Evolutionary conservation across 2,329 filamentous ascomycete species (phyloP).

Genomic region (Pseudocercospora musae): DNA sequence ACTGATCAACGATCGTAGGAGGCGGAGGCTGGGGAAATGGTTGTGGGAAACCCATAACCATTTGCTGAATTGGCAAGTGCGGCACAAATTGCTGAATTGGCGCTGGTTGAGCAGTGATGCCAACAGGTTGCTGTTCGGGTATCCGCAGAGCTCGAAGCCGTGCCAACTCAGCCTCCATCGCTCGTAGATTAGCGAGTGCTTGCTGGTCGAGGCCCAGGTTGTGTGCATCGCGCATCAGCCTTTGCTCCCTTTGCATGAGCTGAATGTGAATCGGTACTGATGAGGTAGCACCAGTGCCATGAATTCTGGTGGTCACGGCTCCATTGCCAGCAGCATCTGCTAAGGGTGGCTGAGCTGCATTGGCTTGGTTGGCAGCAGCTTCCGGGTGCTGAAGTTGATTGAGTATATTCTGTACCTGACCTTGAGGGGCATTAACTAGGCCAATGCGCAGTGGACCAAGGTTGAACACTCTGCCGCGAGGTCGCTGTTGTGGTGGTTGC

Average conservation of each 20-base stretch:
- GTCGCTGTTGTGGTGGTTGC: slow-evolving; percentile 37
- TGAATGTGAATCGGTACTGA: slow-evolving; percentile 53
- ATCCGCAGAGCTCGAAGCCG: slow-evolving; percentile 53
- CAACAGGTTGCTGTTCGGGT: slow-evolving; percentile 23
- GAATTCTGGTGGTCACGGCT: slow-evolving; percentile 2
- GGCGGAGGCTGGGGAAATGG: neutral
- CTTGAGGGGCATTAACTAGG: slow-evolving; percentile 58
- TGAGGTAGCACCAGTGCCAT: slow-evolving; percentile 13
- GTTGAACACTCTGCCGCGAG: slow-evolving; percentile 55
- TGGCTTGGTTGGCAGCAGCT: slow-evolving; percentile 5
- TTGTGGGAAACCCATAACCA: slow-evolving; percentile 10
- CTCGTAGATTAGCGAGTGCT: slow-evolving; percentile 65
- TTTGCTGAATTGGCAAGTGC: slow-evolving; percentile 6
- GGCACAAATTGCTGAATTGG: slow-evolving; percentile 18
- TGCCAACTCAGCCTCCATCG: slow-evolving; percentile 64
- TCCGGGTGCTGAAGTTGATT: slow-evolving; percentile 31
- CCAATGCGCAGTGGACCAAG: slow-evolving; percentile 72
- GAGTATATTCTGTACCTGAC: slow-evolving; percentile 43
- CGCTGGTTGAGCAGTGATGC: neutral
- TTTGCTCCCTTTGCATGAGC: slow-evolving; percentile 64
- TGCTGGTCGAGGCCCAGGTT: slow-evolving; percentile 61
- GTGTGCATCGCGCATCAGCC: slow-evolving; percentile 65
- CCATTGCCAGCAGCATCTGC: slow-evolving; percentile 22
- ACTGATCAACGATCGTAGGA: slow-evolving; percentile 10
- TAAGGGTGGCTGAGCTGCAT: slow-evolving; percentile 17